Percentiles rank a stretch among this genome's conserved stretches.
These are phyloP conservation scores for Lactifluus hygrophoroides DNA, from an alignment of 768 basidiomycete species.

Conservation along the genomic window DNA sequence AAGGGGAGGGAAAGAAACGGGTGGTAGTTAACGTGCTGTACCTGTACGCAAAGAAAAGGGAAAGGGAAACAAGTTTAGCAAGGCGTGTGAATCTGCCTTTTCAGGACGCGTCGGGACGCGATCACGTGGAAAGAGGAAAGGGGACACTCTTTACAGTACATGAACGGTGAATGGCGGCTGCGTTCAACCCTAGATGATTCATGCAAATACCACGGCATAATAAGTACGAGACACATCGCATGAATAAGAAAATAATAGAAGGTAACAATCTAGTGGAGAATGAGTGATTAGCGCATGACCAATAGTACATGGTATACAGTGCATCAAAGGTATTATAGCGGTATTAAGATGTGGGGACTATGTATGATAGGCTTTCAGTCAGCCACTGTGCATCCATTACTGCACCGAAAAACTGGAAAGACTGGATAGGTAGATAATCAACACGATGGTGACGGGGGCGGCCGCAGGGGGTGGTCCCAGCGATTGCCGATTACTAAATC, in stretches of 20 bases:
- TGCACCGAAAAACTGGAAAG: background rate
- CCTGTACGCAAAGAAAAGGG: conserved; percentile 9
- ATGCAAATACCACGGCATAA: too few species aligned
- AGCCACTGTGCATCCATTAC: background rate
- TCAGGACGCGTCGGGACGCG: conserved; percentile 22
- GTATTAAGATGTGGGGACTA: background rate
- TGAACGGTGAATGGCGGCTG: too few species aligned
- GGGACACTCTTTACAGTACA: too few species aligned
- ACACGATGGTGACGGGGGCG: too few species aligned
- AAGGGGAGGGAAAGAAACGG: conserved; percentile 9
- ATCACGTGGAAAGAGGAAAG: conserved; percentile 18
- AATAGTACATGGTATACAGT: background rate
- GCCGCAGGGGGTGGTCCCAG: too few species aligned
- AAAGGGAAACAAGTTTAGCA: conserved; percentile 6
- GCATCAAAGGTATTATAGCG: background rate
- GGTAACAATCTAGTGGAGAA: background rate
- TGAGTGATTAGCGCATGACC: conserved; percentile 3
- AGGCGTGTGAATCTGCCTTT: conserved; percentile 22
- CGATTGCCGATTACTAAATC: background rate
- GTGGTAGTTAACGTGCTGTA: conserved; percentile 18
- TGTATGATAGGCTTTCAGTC: background rate
- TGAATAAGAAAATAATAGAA: background rate
- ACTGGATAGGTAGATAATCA: too few species aligned
- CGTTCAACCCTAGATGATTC: too few species aligned
- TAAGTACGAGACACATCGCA: too few species aligned